These are phyloP conservation scores for Corniculantispora saksenae DNA, from an alignment of 2,329 filamentous ascomycete genomes.

Conservation along the genomic window DNA sequence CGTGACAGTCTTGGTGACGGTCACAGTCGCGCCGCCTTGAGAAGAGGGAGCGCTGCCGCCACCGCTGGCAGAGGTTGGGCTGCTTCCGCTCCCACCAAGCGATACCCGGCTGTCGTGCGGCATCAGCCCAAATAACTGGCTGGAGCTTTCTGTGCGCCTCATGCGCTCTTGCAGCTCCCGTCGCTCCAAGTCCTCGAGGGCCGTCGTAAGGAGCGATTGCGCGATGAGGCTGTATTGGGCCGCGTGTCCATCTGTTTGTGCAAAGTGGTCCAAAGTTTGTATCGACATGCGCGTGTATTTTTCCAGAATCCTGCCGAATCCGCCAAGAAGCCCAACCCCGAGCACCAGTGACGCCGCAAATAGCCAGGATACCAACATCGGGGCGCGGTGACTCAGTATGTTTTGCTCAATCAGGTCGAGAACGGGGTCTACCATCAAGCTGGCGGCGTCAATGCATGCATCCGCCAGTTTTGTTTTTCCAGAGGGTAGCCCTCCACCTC, in stretches of 20 bases:
- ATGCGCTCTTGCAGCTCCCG: slow-evolving; percentile 48
- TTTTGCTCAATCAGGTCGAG: slow-evolving; percentile 45
- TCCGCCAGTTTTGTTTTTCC: slow-evolving; percentile 54
- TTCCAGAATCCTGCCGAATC: slow-evolving; percentile 54
- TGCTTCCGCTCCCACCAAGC: not conserved
- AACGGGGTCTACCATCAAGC: slow-evolving; percentile 53
- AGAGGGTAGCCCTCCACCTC: slow-evolving; percentile 32
- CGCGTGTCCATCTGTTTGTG: slow-evolving; percentile 51
- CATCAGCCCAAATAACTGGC: slow-evolving; percentile 53
- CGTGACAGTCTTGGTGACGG: slow-evolving; percentile 34
- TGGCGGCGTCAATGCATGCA: slow-evolving; percentile 57
- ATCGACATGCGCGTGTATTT: slow-evolving; percentile 52
- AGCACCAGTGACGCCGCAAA: slow-evolving; percentile 56
- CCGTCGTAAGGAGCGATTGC: slow-evolving; percentile 49
- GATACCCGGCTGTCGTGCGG: slow-evolving; percentile 29
- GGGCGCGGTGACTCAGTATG: slow-evolving; percentile 46
- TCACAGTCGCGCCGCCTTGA: slow-evolving; percentile 20
- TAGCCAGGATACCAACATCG: slow-evolving; percentile 54
- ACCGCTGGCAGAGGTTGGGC: slow-evolving; percentile 11
- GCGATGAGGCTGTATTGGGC: slow-evolving; percentile 55
- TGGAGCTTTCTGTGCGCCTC: slow-evolving; percentile 51
- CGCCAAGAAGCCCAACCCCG: slow-evolving; percentile 51
- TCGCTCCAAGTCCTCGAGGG: slow-evolving; percentile 49
- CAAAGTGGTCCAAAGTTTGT: slow-evolving; percentile 50
- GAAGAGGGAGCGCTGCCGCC: slow-evolving; percentile 13